phyloP scores from a whole-genome alignment of 2,329 filamentous ascomycete genomes.

The Zymoseptoria passerinii region DNA sequence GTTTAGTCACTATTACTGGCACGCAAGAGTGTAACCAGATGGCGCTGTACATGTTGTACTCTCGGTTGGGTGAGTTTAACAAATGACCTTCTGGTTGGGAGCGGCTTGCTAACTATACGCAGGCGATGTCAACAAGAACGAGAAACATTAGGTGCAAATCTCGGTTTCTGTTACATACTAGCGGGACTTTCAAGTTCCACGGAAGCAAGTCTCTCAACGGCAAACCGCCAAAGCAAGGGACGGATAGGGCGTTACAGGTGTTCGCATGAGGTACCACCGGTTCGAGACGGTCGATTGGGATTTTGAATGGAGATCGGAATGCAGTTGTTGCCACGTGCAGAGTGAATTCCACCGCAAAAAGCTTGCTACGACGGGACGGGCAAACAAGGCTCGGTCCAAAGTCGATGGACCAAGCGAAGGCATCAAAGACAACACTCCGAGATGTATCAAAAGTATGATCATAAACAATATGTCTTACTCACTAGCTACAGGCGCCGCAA shows the following conservation, averaged over 20 bases:
- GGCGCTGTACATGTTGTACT: slow-evolving; percentile 99
- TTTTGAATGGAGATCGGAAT: slow-evolving; percentile 6
- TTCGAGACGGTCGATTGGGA: background rate
- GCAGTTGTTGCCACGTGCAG: slow-evolving; percentile 17
- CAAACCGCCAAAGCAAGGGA: background rate
- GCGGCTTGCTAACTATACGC: background rate
- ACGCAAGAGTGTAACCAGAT: slow-evolving; percentile 99
- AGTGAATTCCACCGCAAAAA: slow-evolving; percentile 9
- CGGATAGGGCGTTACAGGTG: background rate
- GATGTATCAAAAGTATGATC: background rate
- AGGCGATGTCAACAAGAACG: slow-evolving; percentile 1
- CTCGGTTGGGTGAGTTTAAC: slow-evolving; percentile 68
- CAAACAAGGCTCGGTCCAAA: slow-evolving; percentile 8
- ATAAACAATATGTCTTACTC: background rate
- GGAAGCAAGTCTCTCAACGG: background rate
- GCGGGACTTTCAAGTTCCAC: background rate
- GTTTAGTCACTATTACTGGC: slow-evolving; percentile 92
- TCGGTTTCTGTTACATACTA: background rate
- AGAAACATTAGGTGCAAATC: background rate
- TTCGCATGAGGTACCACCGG: background rate
- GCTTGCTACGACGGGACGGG: slow-evolving; percentile 6
- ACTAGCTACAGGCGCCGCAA: background rate
- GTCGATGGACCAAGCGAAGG: background rate
- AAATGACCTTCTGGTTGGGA: background rate
- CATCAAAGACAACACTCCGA: background rate